Percentiles rank a stretch among this genome's conserved stretches.
Evolutionary conservation across 2,329 filamentous ascomycete species (phyloP).

Genomic region (Ophiostoma sp.): DNA sequence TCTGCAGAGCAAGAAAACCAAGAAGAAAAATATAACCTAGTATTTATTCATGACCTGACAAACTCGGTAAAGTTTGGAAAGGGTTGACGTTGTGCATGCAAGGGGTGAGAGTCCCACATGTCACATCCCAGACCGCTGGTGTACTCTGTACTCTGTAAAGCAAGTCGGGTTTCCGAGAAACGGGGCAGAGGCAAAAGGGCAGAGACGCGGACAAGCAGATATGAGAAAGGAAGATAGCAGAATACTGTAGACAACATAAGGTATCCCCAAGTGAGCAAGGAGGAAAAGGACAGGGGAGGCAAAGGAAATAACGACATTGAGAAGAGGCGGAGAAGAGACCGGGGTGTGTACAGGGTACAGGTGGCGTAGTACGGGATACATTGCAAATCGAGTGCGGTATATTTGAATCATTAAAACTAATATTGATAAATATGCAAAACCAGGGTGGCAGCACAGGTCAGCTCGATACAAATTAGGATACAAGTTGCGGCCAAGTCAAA

Average conservation of each 20-base stretch:
- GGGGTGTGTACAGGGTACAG: not conserved
- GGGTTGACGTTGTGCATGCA: not conserved
- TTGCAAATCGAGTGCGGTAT: too few species aligned
- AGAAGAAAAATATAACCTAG: not conserved
- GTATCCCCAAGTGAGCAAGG: not conserved
- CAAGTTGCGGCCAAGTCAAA: not conserved
- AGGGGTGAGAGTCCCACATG: slow-evolving; percentile 14
- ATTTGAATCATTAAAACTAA: not conserved
- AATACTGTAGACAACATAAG: not conserved
- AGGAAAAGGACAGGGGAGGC: slow-evolving; percentile 1
- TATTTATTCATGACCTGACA: not conserved
- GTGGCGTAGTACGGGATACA: not conserved
- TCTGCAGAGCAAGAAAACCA: not conserved
- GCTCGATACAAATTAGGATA: not conserved
- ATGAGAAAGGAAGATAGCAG: not conserved
- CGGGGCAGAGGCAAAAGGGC: not conserved
- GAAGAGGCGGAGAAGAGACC: slow-evolving; percentile 11
- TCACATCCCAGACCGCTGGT: slow-evolving; percentile 17
- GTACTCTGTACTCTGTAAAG: not conserved
- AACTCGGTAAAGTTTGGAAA: slow-evolving; percentile 13
- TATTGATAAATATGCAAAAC: not conserved
- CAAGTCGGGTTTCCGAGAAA: not conserved
- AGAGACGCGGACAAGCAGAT: not conserved
- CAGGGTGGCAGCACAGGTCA: not conserved
- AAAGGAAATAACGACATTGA: slow-evolving; percentile 11